phyloP scores from a whole-genome alignment of 176 grass and related monocot genomes.

The Musa schizocarpa region DNA sequence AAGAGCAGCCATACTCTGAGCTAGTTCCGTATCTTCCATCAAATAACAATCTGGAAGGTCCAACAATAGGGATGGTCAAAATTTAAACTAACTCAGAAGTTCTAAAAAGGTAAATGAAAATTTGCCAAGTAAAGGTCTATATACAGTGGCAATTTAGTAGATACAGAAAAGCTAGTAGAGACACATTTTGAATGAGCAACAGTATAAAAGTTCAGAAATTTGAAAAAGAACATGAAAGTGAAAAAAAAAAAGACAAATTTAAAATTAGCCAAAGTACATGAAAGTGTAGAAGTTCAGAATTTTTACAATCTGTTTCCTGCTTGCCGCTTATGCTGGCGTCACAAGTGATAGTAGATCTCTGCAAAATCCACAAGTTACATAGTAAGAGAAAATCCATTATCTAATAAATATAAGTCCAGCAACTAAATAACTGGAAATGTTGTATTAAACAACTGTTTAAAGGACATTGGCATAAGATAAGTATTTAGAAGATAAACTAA shows the following conservation, averaged over 20 bases:
- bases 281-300: not conserved
- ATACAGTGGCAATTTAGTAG: not conserved
- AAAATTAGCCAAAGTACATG: not conserved
- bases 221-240: not conserved
- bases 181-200: not conserved
- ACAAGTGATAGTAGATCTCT: not conserved
- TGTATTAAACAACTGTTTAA: not conserved
- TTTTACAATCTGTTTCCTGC: slow-evolving; percentile 3
- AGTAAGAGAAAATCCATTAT: not conserved
- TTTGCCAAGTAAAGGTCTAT: not conserved
- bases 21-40: slow-evolving; percentile 65
- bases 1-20: slow-evolving; percentile 66
- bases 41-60: not conserved
- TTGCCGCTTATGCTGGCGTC: not conserved
- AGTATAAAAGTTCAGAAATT: not conserved
- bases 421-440: not conserved
- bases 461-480: not conserved
- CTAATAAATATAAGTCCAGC: not conserved
- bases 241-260: not conserved
- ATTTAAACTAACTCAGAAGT: not conserved
- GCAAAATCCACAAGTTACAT: not conserved
- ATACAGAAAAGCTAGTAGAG: not conserved
- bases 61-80: not conserved
- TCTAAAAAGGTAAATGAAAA: not conserved
- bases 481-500: not conserved